These are phyloP conservation scores for Combretum micranthum DNA, from an alignment of 345 rosid genomes.

Conservation along the genomic window DNA sequence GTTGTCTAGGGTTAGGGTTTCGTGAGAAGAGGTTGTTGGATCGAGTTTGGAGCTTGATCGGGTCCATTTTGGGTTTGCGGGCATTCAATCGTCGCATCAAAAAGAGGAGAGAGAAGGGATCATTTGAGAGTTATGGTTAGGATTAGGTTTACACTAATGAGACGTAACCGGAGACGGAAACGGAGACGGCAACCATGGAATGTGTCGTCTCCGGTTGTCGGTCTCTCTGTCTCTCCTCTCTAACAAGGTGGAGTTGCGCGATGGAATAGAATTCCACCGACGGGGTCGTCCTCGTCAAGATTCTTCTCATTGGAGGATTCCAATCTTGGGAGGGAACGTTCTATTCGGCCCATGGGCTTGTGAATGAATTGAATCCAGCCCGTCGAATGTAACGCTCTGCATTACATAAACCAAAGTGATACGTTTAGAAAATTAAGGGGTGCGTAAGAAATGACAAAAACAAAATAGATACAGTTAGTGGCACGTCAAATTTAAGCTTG, in stretches of 20 bases:
- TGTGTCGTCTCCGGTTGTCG: slow-evolving; percentile 1
- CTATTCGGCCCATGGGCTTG: too few species aligned
- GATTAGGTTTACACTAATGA: slow-evolving; percentile 17
- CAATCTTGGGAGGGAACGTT: too few species aligned
- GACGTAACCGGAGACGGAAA: slow-evolving; percentile 10
- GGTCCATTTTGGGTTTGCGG: slow-evolving; percentile 57
- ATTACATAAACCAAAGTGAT: too few species aligned
- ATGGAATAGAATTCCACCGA: neutral
- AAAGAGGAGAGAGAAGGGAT: slow-evolving; percentile 10
- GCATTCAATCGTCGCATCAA: slow-evolving; percentile 86
- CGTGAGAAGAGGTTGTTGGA: slow-evolving; percentile 30
- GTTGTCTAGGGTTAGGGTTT: slow-evolving; percentile 13
- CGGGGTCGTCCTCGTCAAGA: too few species aligned
- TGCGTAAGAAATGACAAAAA: too few species aligned
- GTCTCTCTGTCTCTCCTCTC: slow-evolving; percentile 2
- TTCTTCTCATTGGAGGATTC: too few species aligned
- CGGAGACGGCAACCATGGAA: slow-evolving; percentile 4
- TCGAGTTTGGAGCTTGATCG: slow-evolving; percentile 38
- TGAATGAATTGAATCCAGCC: too few species aligned
- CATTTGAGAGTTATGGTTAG: slow-evolving; percentile 14
- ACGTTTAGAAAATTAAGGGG: too few species aligned
- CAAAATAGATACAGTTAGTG: too few species aligned
- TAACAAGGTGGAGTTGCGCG: neutral
- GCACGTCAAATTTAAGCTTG: too few species aligned
- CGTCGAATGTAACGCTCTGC: too few species aligned